phyloP scores from a whole-genome alignment of 2,329 filamentous ascomycete species.

The Trichoderma atroviride region DNA sequence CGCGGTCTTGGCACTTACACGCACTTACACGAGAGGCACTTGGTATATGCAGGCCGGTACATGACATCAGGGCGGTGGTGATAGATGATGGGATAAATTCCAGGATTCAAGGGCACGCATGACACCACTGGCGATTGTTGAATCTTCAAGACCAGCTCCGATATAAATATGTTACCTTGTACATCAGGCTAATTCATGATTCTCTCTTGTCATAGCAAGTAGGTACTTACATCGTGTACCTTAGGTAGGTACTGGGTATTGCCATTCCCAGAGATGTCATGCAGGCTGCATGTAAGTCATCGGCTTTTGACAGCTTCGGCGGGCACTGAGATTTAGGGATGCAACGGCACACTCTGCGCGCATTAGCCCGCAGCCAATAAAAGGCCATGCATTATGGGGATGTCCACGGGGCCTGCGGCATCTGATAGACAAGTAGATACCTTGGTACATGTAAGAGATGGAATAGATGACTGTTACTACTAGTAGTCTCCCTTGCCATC shows the following conservation, averaged over 20 bases:
- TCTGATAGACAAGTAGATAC: not conserved
- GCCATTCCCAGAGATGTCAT: not conserved
- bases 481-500: not conserved
- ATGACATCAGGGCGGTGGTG: not conserved
- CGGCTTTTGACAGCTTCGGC: conserved; percentile 4
- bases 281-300: conserved; percentile 23
- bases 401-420: not conserved
- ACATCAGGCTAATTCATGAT: not conserved
- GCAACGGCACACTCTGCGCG: not conserved
- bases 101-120: not conserved
- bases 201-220: not conserved
- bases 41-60: not conserved
- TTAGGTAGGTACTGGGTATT: not conserved
- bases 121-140: not conserved
- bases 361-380: not conserved
- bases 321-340: conserved; percentile 13
- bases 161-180: not conserved
- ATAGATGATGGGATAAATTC: not conserved
- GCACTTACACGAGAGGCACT: not conserved
- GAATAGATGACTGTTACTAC: no score
- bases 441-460: not conserved
- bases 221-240: not conserved
- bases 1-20: not conserved
- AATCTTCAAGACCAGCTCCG: not conserved
- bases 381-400: not conserved